Evolutionary conservation across 1,284 basidiomycete genomes (phyloP).

Genomic region (Vanrija humicola): DNA sequence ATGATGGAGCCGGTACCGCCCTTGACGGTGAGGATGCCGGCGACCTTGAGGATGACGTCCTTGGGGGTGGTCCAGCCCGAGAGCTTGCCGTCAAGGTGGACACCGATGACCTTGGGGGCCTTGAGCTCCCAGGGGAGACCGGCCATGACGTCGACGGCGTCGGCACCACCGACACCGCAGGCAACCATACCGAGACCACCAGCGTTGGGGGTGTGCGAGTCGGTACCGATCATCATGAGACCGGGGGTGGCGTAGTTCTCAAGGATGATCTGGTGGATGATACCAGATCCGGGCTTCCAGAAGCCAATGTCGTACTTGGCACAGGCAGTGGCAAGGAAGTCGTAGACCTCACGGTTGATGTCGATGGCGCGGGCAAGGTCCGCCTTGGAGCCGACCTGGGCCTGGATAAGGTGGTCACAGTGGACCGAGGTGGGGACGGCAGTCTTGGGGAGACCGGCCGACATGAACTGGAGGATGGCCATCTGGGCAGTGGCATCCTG

Average conservation of each 20-base stretch:
- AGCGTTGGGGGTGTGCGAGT: constrained; percentile 98
- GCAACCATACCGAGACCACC: constrained; percentile 97
- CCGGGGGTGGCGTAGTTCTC: constrained; percentile 89
- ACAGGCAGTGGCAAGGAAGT: constrained; percentile 92
- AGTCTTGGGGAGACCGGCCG: constrained; percentile 94
- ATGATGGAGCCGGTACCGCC: constrained; percentile 96
- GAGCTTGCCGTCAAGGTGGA: constrained; percentile 93
- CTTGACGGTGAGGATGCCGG: constrained; percentile 95
- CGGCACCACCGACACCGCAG: constrained; percentile 97
- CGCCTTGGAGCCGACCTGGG: constrained; percentile 49
- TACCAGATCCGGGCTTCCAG: constrained; percentile 90
- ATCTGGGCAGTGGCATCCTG: constrained; percentile 99
- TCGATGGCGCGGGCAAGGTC: constrained; percentile 62
- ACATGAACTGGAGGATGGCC: constrained; percentile 99
- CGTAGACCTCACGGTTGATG: constrained; percentile 94
- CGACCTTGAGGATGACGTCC: constrained; percentile 96
- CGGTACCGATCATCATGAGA: constrained; percentile 60
- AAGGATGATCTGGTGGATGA: constrained; percentile 93
- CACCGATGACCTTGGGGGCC: constrained; percentile 98
- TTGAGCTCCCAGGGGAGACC: constrained; percentile 99
- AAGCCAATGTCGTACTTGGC: constrained; percentile 86
- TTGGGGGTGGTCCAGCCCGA: constrained; percentile 97
- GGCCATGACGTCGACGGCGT: constrained; percentile 98
- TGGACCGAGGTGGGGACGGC: constrained; percentile 95
- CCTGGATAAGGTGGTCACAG: constrained; percentile 96